Evolutionary conservation across 805 yeast species (phyloP).

Genomic region (Kluyveromyces nonfermentans): DNA sequence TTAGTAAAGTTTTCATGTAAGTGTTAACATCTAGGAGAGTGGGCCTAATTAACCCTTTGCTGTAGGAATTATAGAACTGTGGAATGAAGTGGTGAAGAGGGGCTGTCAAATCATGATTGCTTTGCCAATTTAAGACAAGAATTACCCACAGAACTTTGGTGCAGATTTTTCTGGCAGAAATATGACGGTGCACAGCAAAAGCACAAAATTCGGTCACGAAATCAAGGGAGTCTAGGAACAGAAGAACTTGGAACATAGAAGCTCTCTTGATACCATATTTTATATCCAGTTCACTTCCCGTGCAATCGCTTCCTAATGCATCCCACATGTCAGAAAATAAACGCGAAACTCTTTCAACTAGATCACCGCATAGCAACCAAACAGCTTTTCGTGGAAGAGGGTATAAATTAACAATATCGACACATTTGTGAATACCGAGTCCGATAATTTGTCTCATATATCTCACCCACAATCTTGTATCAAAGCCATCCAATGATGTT

Average conservation of each 20-base stretch:
- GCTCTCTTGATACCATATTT: constrained; percentile 53
- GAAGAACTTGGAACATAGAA: constrained; percentile 57
- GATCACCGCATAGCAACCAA: constrained; percentile 48
- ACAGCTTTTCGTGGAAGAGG: constrained; percentile 69
- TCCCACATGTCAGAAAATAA: constrained; percentile 64
- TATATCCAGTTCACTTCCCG: constrained; percentile 38
- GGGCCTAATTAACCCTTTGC: constrained; percentile 16
- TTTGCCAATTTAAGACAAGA: constrained; percentile 25
- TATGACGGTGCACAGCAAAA: constrained; percentile 59
- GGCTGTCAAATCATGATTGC: constrained; percentile 12
- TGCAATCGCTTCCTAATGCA: constrained; percentile 53
- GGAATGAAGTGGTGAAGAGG: constrained; percentile 15
- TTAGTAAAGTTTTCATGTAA: constrained; percentile 12
- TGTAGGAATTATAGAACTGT: constrained; percentile 21
- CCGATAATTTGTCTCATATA: constrained; percentile 49
- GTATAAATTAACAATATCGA: constrained; percentile 59
- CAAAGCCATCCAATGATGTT: constrained; percentile 41
- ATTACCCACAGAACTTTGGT: constrained; percentile 63
- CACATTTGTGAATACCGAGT: constrained; percentile 57
- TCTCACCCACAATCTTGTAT: constrained; percentile 58
- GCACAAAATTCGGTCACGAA: constrained; percentile 56
- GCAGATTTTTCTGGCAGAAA: constrained; percentile 51
- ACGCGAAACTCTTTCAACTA: constrained; percentile 49
- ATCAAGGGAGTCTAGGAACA: constrained; percentile 46
- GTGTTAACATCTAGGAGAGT: constrained; percentile 19